Evolutionary conservation across 2,329 filamentous ascomycete species (phyloP), one percentile per base, ranked within the genome.

Genomic region (Botrytis hyacinthi): DNA sequence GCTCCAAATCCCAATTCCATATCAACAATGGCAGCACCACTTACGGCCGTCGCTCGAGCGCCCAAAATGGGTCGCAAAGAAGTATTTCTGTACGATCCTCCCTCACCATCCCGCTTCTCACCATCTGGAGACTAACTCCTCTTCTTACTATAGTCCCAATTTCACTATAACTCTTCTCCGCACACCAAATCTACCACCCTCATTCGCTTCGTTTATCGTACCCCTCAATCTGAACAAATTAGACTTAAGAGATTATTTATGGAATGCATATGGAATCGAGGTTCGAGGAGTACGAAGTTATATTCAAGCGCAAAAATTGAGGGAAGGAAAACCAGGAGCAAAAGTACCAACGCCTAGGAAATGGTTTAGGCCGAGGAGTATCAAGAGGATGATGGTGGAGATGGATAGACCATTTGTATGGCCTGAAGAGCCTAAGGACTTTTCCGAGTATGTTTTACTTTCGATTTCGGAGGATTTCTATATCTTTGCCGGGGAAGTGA

Each of bases 311-410:
- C 87, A 90, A 81, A 88, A 87, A 65, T 82, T 91, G 51, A 87
- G 87, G 73, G 88, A 88, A 76, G 84, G 85, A 75, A 81, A 82
- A 62, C 80, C 81, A 77, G 70, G 80, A 80, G 78, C 79, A 78
- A 81, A 75, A 83, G 78, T 82, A 82, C 81, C 81, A 80, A 82
- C 74, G 76, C 79, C 85, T 83, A 79, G 86, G 87, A 75, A 86
- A 75, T 90, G 89, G 86, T 91, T 90, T 82, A 89, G 95, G 37
- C 92, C 93, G 40, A 86, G 88, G 76, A 85, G 90, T 68, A 87
- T 91, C 80, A 99, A 99, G 88, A 92, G 91, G 83, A 99, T 99
- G 96, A 97, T 92, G 60, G 93, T 97, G 62, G 93, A 98, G 86
- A 88, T 99, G 85, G 89, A 87, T 75, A 85, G 91, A 85, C 93